Conservation (phyloP, 805 yeast genomes). For the Saturnispora galanensis region DNA sequence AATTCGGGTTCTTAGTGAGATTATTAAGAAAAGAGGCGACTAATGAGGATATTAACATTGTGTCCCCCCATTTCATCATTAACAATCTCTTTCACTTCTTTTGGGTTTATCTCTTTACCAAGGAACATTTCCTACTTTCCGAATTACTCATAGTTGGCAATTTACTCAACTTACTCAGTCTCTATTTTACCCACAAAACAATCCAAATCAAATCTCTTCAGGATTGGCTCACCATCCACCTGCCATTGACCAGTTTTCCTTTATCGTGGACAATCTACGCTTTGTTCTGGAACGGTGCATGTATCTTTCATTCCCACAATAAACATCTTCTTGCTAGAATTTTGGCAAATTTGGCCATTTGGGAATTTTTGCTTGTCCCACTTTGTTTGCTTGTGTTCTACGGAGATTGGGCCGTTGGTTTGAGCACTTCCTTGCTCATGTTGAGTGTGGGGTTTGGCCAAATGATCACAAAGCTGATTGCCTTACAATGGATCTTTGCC, state of each 20-base stretch:
- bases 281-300: slow-evolving; percentile 81
- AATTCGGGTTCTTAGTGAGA: slow-evolving; percentile 37
- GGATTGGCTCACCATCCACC: slow-evolving; percentile 51
- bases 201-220: slow-evolving; percentile 41
- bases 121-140: slow-evolving; percentile 46
- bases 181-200: slow-evolving; percentile 53
- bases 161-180: slow-evolving; percentile 45
- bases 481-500: slow-evolving; percentile 83
- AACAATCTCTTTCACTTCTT: slow-evolving; percentile 51
- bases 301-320: slow-evolving; percentile 52
- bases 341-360: slow-evolving; percentile 61
- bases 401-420: slow-evolving; percentile 65
- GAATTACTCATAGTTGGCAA: slow-evolving; percentile 52
- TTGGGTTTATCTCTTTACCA: slow-evolving; percentile 57
- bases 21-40: slow-evolving; percentile 24
- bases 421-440: slow-evolving; percentile 45
- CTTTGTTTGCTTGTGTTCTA: slow-evolving; percentile 43
- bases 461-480: slow-evolving; percentile 55
- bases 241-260: slow-evolving; percentile 61
- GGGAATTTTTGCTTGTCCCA: slow-evolving; percentile 70
- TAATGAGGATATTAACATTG: slow-evolving; percentile 25
- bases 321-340: slow-evolving; percentile 48
- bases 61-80: slow-evolving; percentile 53
- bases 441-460: slow-evolving; percentile 67
- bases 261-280: slow-evolving; percentile 65